Evolutionary conservation across 1,284 basidiomycete species (phyloP), one percentile per base, ranked within the genome.

Genomic region (Vanrija humicola): DNA sequence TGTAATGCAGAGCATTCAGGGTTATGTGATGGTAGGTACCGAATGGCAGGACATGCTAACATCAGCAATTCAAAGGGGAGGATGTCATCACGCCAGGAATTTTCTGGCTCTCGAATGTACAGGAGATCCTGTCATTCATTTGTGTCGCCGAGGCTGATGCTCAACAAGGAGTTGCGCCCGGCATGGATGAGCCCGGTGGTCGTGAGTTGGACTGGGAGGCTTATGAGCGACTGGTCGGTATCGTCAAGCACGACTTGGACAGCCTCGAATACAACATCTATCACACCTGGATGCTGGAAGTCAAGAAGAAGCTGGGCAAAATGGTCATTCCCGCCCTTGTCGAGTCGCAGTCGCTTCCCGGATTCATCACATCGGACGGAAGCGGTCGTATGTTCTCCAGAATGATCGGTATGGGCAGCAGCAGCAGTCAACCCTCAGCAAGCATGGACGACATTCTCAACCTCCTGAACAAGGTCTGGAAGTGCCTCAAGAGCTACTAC

Each of bases 21-120:
- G 88, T 40, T 92, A 98, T 78, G 93, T 98, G 62, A 98, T 98
- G 94, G 93, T 93, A 61, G 68, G 88, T 74, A 7, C 70, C 15
- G 4, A 10, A 8, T 34, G 9, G 12, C 12, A 34, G 4, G 18
- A 9, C 44, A 18, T 39, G 34, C 21, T 28, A 28, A 50, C 28
- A 6, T 2, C 61, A 79, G 78, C 74, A 73, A 62, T 97, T 94
- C 81, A 84, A 84, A 39, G 88, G 91, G 59, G 96, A 99, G 73
- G 96, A 98, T 53, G 88, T 92, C 15, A 92, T 98, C 61, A 81
- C 95, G 43, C 96, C 96, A 1, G 96, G 96, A 44, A 90, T 98
- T 65, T 99, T 93, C 81, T 99, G 96, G 96, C 81, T 98, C 16
- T 98, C 95, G 34, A 99, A 99, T 69, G 94, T 99, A n/a, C 96